phyloP scores from a whole-genome alignment of 169 alveolate genomes.

The Theileria annulata region DNA sequence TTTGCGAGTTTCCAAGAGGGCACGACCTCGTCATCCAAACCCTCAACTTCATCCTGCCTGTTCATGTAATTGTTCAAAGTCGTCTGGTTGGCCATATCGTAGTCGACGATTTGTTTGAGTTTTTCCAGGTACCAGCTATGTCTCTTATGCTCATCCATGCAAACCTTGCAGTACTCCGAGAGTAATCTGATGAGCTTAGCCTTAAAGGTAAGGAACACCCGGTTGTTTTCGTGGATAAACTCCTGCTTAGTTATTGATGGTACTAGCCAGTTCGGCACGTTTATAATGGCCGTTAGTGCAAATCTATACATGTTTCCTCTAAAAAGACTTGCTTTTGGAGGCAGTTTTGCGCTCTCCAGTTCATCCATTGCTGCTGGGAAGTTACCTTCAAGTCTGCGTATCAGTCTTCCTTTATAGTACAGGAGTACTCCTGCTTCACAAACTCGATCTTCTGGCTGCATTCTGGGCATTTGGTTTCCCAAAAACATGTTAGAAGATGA shows the following conservation, averaged over 20 bases:
- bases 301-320: constrained; percentile 74
- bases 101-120: constrained; percentile 36
- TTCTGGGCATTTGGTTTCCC: background rate
- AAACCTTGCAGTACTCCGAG: constrained; percentile 72
- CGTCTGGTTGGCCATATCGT: constrained; percentile 50
- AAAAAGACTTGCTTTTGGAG: constrained; percentile 58
- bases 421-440: constrained; percentile 87
- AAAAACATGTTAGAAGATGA: background rate
- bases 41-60: constrained; percentile 13
- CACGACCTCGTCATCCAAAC: constrained; percentile 46
- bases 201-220: constrained; percentile 81
- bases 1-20: constrained; percentile 46
- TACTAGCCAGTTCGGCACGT: constrained; percentile 88
- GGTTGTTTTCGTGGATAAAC: constrained; percentile 84
- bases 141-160: constrained; percentile 62
- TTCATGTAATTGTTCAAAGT: constrained; percentile 10
- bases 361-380: constrained; percentile 82
- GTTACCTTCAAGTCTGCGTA: constrained; percentile 82
- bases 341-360: constrained; percentile 69
- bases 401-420: constrained; percentile 83
- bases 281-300: constrained; percentile 82
- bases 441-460: constrained; percentile 63
- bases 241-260: constrained; percentile 89
- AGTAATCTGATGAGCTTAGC: constrained; percentile 67
- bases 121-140: constrained; percentile 74